Base-by-base conservation (phyloP, 2,329 filamentous ascomycete genomes). In the Aureobasidium namibiae region DNA sequence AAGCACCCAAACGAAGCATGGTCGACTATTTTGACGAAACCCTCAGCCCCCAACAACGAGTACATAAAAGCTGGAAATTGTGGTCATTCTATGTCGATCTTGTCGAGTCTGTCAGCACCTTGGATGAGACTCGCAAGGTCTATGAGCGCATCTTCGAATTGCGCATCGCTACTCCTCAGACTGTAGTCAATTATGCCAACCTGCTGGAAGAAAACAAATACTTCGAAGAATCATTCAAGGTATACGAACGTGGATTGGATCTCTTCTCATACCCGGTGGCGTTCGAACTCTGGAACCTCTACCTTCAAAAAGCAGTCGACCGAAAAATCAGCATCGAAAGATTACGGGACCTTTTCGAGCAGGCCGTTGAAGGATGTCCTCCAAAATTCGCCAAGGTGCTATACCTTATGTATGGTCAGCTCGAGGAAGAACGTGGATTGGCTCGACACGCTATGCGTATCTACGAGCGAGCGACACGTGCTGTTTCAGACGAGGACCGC, bases 81-180 rank as follows among this genome's bases (percentile, higher is more conserved):
- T 99, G 94, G 94, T 96, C 91, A 74, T 99, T 99, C 78, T 99
- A 99, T 67, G 92, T 99, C 41, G 94, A 99, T 71, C 82, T 99
- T 1, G 92, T 99, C 2, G 94, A 99, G 73, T 96, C 91, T 72
- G 92, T 96, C 33, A 87, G 89, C 62, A 90, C 88, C 0, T 75
- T 99, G 16, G 91, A 96, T 23, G 92, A 97, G 74, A 96, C 92
- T 0, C 89, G 85, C 71, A 92, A 90, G 71, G 87, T 97, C 1
- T 99, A 99, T 73, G 94, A 99, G 72, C 83, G 94, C 59, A 97
- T 99, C 67, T 99, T 99, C 70, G 95, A 99, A 74, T 85, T 99
- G 61, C 89, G 92, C 48, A 99, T 99, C 66, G 94, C 95, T 23
- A 99, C 94, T 6, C 94, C 95, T 1, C 94, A 99, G 72, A 99